phyloP scores from a whole-genome alignment of 1,139 yeast genomes.

The Arxiozyma bovina region DNA sequence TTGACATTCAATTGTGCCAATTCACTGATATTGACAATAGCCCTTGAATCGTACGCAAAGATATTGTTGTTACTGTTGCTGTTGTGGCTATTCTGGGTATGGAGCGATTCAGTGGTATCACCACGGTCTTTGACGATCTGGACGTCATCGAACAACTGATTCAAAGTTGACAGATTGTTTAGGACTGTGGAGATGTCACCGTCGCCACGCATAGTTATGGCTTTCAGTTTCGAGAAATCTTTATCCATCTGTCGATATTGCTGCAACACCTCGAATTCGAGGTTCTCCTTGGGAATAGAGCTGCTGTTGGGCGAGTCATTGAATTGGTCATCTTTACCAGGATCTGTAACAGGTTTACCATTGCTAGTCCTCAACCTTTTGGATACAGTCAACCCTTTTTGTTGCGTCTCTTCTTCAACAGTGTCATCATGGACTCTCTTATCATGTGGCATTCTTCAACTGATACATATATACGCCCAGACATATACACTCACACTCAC shows the following conservation, averaged over 20 bases:
- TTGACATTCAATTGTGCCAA: slow-evolving; percentile 48
- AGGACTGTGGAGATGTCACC: slow-evolving; percentile 37
- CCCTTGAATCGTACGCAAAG: slow-evolving; percentile 41
- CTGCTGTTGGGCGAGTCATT: no score
- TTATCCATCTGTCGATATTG: slow-evolving; percentile 31
- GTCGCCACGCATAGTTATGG: slow-evolving; percentile 34
- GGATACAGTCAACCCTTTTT: neutral
- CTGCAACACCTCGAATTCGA: slow-evolving; percentile 29
- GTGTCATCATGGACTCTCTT: neutral
- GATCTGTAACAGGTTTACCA: neutral
- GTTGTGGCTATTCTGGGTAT: slow-evolving; percentile 23
- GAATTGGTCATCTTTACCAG: neutral
- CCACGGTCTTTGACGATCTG: slow-evolving; percentile 22
- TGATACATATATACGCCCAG: no score
- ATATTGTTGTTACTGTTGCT: slow-evolving; percentile 24
- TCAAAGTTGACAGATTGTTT: slow-evolving; percentile 31
- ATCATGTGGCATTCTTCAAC: neutral
- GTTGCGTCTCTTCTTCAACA: neutral
- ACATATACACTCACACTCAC: neutral
- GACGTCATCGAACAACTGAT: slow-evolving; percentile 33
- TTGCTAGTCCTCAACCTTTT: neutral
- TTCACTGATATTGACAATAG: slow-evolving; percentile 37
- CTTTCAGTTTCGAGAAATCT: slow-evolving; percentile 33
- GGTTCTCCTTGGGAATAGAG: slow-evolving; percentile 2
- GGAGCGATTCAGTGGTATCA: neutral